These are phyloP conservation scores for Ogataea ramenticola DNA, from an alignment of 805 yeast species.

Conservation along the genomic window DNA sequence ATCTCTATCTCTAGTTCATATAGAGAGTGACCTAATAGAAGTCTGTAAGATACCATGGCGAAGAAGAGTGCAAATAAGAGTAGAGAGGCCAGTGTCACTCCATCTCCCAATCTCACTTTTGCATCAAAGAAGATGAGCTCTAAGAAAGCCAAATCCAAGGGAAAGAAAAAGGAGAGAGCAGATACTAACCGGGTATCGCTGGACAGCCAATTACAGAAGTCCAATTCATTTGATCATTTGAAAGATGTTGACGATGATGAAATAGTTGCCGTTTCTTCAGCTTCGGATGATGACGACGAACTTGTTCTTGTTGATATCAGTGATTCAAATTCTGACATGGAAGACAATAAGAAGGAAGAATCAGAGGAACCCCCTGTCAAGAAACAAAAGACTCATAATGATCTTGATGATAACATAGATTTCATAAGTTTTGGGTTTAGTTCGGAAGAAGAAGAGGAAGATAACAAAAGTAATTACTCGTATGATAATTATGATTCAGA, in stretches of 20 bases:
- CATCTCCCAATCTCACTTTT: neutral
- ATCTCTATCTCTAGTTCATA: too few species aligned
- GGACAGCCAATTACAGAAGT: neutral
- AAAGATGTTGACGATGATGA: neutral
- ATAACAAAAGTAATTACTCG: constrained; percentile 25
- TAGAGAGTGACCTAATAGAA: too few species aligned
- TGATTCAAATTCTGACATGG: neutral
- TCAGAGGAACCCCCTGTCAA: constrained; percentile 2
- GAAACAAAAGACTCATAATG: constrained; percentile 18
- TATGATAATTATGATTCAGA: constrained; percentile 26
- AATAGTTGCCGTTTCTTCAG: neutral
- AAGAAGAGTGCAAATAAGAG: neutral
- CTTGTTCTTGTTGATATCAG: constrained; percentile 5
- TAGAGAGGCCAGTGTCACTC: neutral
- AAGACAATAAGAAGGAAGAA: constrained; percentile 4
- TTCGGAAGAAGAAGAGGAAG: constrained; percentile 33
- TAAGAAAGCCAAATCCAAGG: neutral
- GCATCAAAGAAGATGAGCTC: neutral
- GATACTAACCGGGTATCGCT: neutral
- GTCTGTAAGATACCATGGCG: too few species aligned
- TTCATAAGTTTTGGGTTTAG: constrained; percentile 50
- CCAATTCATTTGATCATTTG: neutral
- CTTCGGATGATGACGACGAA: constrained; percentile 3
- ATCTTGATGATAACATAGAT: constrained; percentile 38
- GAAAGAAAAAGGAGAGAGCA: neutral